Conservation (phyloP, 768 basidiomycete genomes). For the Russula earlei region DNA sequence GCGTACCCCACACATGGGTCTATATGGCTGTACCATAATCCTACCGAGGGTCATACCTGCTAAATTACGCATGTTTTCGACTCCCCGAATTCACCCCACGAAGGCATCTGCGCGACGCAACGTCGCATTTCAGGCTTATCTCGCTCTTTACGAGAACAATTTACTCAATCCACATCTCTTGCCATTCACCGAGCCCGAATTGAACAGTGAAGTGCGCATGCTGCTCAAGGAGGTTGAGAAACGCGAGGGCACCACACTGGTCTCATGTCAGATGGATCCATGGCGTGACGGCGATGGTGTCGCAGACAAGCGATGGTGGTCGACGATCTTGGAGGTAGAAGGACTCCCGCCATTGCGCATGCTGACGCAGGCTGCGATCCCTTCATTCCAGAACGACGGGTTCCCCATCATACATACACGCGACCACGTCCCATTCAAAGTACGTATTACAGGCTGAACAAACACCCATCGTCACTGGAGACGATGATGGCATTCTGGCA, state of each 20-base stretch:
- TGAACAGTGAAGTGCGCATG: slow-evolving; percentile 51
- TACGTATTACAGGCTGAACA: slow-evolving; percentile 5
- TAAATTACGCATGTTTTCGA: slow-evolving; percentile 41
- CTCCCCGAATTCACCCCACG: slow-evolving; percentile 37
- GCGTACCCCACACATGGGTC: slow-evolving; percentile 36
- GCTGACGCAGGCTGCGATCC: slow-evolving; percentile 36
- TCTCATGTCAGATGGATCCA: slow-evolving; percentile 55
- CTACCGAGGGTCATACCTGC: slow-evolving; percentile 38
- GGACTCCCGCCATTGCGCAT: slow-evolving; percentile 40
- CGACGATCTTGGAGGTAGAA: slow-evolving; percentile 39
- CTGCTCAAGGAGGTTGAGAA: slow-evolving; percentile 58
- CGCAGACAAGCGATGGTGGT: slow-evolving; percentile 38
- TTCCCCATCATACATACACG: slow-evolving; percentile 26
- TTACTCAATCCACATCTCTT: slow-evolving; percentile 63
- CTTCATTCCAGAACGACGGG: slow-evolving; percentile 12
- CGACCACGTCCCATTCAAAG: slow-evolving; percentile 33
- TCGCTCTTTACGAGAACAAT: slow-evolving; percentile 44
- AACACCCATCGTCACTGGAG: slow-evolving; percentile 18
- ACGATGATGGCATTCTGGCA: slow-evolving; percentile 28
- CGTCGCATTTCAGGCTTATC: slow-evolving; percentile 64
- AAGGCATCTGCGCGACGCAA: slow-evolving; percentile 60
- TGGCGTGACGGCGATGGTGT: slow-evolving; percentile 36
- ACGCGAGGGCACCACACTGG: slow-evolving; percentile 43
- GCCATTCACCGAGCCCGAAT: slow-evolving; percentile 49
- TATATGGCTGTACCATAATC: slow-evolving; percentile 56